phyloP scores from a whole-genome alignment of 805 yeast genomes.

The Ogataea allantospora region DNA sequence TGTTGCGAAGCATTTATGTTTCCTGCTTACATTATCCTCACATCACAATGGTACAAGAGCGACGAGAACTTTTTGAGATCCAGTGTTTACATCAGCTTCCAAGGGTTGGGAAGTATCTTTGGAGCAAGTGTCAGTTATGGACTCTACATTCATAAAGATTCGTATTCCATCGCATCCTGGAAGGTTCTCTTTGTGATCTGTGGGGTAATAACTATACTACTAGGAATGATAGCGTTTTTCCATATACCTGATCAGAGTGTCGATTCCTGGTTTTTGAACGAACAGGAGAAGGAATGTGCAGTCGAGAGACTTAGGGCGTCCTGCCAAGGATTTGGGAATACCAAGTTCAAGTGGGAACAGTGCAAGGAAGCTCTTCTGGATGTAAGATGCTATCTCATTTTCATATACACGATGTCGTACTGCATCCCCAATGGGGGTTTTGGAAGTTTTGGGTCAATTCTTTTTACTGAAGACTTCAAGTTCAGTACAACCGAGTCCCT shows the following conservation, averaged over 20 bases:
- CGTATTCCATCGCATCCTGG: slow-evolving; percentile 56
- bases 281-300: slow-evolving; percentile 44
- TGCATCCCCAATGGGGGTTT: slow-evolving; percentile 56
- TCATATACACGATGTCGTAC: slow-evolving; percentile 41
- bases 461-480: slow-evolving; percentile 33
- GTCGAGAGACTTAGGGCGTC: slow-evolving; percentile 56
- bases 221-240: slow-evolving; percentile 42
- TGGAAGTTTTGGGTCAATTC: slow-evolving; percentile 39
- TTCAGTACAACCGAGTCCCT: slow-evolving; percentile 43
- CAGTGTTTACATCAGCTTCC: slow-evolving; percentile 38
- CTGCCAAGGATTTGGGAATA: slow-evolving; percentile 60
- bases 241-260: slow-evolving; percentile 51
- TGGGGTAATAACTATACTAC: slow-evolving; percentile 53
- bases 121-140: slow-evolving; percentile 50
- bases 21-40: slow-evolving; percentile 50
- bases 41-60: slow-evolving; percentile 51
- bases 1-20: slow-evolving; percentile 43
- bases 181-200: slow-evolving; percentile 54
- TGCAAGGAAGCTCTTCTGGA: slow-evolving; percentile 52
- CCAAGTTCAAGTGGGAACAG: slow-evolving; percentile 51
- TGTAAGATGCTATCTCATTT: slow-evolving; percentile 45
- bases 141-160: slow-evolving; percentile 35
- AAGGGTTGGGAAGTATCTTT: slow-evolving; percentile 42
- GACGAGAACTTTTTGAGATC: slow-evolving; percentile 41
- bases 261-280: slow-evolving; percentile 47